Evolutionary conservation across 2,329 filamentous ascomycete species (phyloP).

Genomic region (Fusarium xyrophilum): DNA sequence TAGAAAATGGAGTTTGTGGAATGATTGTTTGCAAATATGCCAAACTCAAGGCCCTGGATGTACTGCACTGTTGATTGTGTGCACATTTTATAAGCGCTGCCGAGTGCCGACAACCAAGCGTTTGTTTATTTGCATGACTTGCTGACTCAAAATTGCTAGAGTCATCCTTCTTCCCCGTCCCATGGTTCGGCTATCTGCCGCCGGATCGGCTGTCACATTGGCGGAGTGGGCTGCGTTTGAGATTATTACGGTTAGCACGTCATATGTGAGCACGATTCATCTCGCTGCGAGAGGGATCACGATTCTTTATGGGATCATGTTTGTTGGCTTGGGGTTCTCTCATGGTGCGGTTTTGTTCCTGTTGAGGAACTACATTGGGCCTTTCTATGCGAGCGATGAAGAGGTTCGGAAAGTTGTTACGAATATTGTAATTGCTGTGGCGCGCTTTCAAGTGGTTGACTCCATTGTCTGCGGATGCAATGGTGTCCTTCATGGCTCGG

Average conservation of each 20-base stretch:
- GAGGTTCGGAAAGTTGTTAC: conserved; percentile 8
- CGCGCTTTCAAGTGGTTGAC: conserved; percentile 17
- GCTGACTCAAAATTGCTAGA: not conserved
- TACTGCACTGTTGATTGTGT: accelerated
- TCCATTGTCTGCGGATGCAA: conserved; percentile 24
- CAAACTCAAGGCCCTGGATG: not conserved
- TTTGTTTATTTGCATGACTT: not conserved
- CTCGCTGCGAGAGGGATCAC: conserved; percentile 38
- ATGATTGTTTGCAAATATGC: not conserved
- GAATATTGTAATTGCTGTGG: conserved; percentile 8
- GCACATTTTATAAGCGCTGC: not conserved
- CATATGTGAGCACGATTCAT: conserved; percentile 52
- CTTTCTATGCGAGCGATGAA: conserved; percentile 15
- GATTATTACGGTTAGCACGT: conserved; percentile 54
- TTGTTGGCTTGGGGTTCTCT: conserved; percentile 7
- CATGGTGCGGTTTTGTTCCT: conserved; percentile 13
- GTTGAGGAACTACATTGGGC: conserved; percentile 4
- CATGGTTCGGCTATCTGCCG: conserved; percentile 49
- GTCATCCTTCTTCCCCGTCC: conserved; percentile 1
- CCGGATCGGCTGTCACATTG: conserved; percentile 50
- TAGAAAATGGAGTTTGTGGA: not conserved
- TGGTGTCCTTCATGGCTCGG: conserved; percentile 19
- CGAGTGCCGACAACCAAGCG: not conserved
- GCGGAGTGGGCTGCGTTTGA: conserved; percentile 54
- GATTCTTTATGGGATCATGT: conserved; percentile 19